phyloP scores from a whole-genome alignment of 768 basidiomycete species.

The Rhodotorula sphaerocarpa region DNA sequence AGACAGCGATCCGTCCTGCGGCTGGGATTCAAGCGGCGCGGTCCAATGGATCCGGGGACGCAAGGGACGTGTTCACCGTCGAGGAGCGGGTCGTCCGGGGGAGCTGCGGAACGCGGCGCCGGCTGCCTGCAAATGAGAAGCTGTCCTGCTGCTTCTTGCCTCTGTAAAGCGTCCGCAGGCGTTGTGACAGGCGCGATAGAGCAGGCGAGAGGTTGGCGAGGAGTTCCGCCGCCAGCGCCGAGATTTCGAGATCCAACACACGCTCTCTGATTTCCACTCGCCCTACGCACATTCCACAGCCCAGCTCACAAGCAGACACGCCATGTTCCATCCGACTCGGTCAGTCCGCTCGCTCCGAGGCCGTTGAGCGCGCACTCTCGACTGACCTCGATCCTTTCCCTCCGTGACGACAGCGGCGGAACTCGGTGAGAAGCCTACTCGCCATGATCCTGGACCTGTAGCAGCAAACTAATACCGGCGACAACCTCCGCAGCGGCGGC shows the following conservation, averaged over 20 bases:
- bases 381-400: background rate
- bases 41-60: no score
- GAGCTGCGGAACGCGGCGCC: no score
- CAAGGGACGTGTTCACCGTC: background rate
- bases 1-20: background rate
- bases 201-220: no score
- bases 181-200: no score
- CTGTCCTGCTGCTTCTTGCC: no score
- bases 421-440: slow-evolving; percentile 14
- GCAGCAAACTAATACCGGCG: background rate
- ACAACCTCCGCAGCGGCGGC: slow-evolving; percentile 14
- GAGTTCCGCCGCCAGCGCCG: no score
- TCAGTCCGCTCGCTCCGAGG: background rate
- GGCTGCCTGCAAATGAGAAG: no score
- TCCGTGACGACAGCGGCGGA: slow-evolving; percentile 15
- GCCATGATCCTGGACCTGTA: rapidly evolving
- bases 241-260: no score
- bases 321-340: slow-evolving; percentile 30
- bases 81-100: no score
- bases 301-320: background rate
- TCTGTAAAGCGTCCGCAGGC: no score
- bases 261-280: background rate
- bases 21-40: no score
- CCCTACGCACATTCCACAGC: background rate
- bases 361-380: background rate